These are phyloP conservation scores for Casaregolazyma suthepensis DNA, from an alignment of 1,139 yeast species.

Conservation along the genomic window DNA sequence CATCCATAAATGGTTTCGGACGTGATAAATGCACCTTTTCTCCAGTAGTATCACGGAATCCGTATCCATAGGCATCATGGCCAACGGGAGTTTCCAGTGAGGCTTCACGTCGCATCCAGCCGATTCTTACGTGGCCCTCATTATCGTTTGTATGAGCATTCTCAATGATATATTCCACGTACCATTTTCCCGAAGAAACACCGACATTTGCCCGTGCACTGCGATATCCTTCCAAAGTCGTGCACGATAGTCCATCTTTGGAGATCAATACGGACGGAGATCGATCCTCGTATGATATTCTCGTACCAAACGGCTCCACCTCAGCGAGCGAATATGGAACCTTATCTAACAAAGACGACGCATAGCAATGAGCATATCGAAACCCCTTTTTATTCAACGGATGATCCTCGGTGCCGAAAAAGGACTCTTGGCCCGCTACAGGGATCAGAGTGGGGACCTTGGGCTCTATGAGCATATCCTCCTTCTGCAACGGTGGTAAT, in stretches of 20 bases:
- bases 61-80: slow-evolving; percentile 90
- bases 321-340: slow-evolving; percentile 71
- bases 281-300: slow-evolving; percentile 68
- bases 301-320: slow-evolving; percentile 55
- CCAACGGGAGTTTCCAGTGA: slow-evolving; percentile 94
- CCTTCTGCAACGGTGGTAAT: slow-evolving; percentile 23
- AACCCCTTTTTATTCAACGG: slow-evolving; percentile 79
- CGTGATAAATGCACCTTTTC: slow-evolving; percentile 71
- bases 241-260: slow-evolving; percentile 39
- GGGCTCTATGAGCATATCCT: slow-evolving; percentile 19
- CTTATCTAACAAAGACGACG: slow-evolving; percentile 55
- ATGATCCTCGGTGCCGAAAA: slow-evolving; percentile 59
- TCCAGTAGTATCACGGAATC: slow-evolving; percentile 76
- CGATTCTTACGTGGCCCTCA: slow-evolving; percentile 64
- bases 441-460: slow-evolving; percentile 17
- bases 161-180: slow-evolving; percentile 63
- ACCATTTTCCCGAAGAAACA: slow-evolving; percentile 72
- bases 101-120: slow-evolving; percentile 80
- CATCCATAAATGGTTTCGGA: slow-evolving; percentile 48
- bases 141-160: slow-evolving; percentile 30
- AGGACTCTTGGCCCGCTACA: slow-evolving; percentile 15
- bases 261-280: slow-evolving; percentile 53
- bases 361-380: slow-evolving; percentile 73
- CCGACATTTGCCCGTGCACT: slow-evolving; percentile 71
- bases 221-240: slow-evolving; percentile 72